These are phyloP conservation scores for Xerocomus nothofagi DNA, from an alignment of 1,284 basidiomycete genomes.

Conservation along the genomic window DNA sequence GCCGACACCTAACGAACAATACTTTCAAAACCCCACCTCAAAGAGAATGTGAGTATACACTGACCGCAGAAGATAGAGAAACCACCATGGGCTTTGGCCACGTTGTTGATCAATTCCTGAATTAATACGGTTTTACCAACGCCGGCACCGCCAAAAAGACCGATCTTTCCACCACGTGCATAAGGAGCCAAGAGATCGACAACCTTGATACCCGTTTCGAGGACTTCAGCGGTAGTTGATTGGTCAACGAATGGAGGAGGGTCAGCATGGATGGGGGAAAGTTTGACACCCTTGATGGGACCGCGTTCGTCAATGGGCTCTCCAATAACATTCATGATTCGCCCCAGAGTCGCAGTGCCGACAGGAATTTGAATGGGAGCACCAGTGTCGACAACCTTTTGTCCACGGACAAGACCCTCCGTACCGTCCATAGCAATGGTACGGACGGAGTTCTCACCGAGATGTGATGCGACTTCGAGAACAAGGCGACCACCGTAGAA, in stretches of 20 bases:
- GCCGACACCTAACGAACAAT: slow-evolving; percentile 74
- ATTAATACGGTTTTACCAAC: slow-evolving; percentile 99
- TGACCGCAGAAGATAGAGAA: slow-evolving; percentile 99
- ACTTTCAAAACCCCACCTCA: neutral
- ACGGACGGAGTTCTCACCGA: slow-evolving; percentile 98
- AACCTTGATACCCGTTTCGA: slow-evolving; percentile 99
- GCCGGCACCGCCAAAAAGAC: slow-evolving; percentile 99
- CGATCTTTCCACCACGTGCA: slow-evolving; percentile 99
- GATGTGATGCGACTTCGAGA: slow-evolving; percentile 94
- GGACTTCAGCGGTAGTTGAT: slow-evolving; percentile 95
- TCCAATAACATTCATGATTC: slow-evolving; percentile 99
- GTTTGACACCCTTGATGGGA: slow-evolving; percentile 93
- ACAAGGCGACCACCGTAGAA: slow-evolving; percentile 92
- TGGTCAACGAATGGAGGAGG: slow-evolving; percentile 97
- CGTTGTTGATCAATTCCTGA: slow-evolving; percentile 99
- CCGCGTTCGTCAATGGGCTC: slow-evolving; percentile 99
- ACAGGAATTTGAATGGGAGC: slow-evolving; percentile 96
- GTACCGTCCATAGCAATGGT: slow-evolving; percentile 99
- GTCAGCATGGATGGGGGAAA: slow-evolving; percentile 93
- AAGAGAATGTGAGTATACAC: slow-evolving; percentile 29
- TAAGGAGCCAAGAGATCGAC: slow-evolving; percentile 99
- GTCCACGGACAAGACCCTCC: slow-evolving; percentile 98
- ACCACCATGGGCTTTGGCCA: slow-evolving; percentile 99
- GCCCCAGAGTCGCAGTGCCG: slow-evolving; percentile 89
- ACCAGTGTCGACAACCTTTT: slow-evolving; percentile 96